Evolutionary conservation across 805 yeast species (phyloP).

Genomic region (Candida peoriensis): DNA sequence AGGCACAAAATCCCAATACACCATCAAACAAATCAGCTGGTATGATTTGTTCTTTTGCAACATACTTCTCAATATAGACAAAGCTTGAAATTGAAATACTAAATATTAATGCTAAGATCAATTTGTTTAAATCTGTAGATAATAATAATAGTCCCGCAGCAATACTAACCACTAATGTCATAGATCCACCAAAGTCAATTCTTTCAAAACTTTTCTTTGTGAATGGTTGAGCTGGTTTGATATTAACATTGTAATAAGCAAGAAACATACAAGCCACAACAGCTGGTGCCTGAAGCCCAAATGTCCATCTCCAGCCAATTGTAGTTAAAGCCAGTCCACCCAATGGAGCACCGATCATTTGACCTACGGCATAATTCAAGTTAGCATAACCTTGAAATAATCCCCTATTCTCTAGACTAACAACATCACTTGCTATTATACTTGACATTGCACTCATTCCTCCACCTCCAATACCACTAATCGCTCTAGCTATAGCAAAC

Average conservation of each 20-base stretch:
- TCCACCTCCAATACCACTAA: slow-evolving; percentile 56
- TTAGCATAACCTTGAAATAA: slow-evolving; percentile 44
- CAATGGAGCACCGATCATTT: slow-evolving; percentile 35
- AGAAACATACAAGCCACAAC: slow-evolving; percentile 23
- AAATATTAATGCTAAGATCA: slow-evolving; percentile 1
- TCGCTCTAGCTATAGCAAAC: slow-evolving; percentile 42
- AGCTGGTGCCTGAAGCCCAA: slow-evolving; percentile 33
- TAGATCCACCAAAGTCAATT: slow-evolving; percentile 36
- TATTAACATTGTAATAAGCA: slow-evolving; percentile 11
- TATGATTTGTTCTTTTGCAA: slow-evolving; percentile 31
- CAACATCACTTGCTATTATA: slow-evolving; percentile 49
- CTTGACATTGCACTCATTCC: slow-evolving; percentile 46
- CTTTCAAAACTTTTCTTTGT: slow-evolving; percentile 24
- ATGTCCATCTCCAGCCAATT: slow-evolving; percentile 39
- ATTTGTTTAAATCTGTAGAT: slow-evolving; percentile 15
- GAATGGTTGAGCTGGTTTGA: slow-evolving; percentile 10
- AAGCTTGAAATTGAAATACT: slow-evolving; percentile 17
- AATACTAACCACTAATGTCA: slow-evolving; percentile 26
- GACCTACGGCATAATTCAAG: slow-evolving; percentile 32
- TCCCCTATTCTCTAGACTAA: slow-evolving; percentile 46
- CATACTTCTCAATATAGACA: slow-evolving; percentile 29
- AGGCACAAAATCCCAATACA: slow-evolving; percentile 28
- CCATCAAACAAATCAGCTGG: slow-evolving; percentile 34
- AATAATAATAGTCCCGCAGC: slow-evolving; percentile 28
- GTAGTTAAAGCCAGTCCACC: slow-evolving; percentile 30